phyloP scores from a whole-genome alignment of 108 stramenopile genomes.

The Mediolabrus comicus region DNA sequence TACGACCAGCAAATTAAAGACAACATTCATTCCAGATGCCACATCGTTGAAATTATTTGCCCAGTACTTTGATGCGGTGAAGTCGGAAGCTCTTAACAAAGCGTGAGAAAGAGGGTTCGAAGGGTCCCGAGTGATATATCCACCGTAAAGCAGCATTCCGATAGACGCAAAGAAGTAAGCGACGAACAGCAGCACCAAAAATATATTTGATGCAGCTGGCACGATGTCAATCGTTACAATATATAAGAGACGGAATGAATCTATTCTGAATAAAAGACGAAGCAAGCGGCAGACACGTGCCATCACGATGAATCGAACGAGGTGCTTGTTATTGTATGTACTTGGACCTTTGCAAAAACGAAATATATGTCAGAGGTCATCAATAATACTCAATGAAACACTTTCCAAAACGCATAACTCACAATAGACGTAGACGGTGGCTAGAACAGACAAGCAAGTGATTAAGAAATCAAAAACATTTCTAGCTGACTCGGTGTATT shows the following conservation, averaged over 20 bases:
- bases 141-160: constrained; percentile 71
- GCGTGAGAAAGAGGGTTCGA: constrained; percentile 39
- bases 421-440: constrained; percentile 67
- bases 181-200: constrained; percentile 55
- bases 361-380: neutral
- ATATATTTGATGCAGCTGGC: constrained; percentile 49
- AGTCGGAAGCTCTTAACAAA: constrained; percentile 63
- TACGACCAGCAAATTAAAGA: constrained; percentile 78
- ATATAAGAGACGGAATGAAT: constrained; percentile 61
- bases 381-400: neutral
- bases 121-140: constrained; percentile 70
- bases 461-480: constrained; percentile 74
- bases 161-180: constrained; percentile 65
- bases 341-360: constrained; percentile 49
- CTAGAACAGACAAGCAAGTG: constrained; percentile 55
- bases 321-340: constrained; percentile 46
- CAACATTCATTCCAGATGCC: constrained; percentile 69
- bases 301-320: constrained; percentile 79
- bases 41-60: constrained; percentile 88
- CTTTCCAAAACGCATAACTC: constrained; percentile 1
- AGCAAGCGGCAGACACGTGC: constrained; percentile 66
- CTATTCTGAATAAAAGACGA: constrained; percentile 57
- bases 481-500: constrained; percentile 50
- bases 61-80: constrained; percentile 68
- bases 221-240: constrained; percentile 53